These are phyloP conservation scores for Zasmidium angulare DNA, from an alignment of 2,329 filamentous ascomycete genomes.

Conservation along the genomic window DNA sequence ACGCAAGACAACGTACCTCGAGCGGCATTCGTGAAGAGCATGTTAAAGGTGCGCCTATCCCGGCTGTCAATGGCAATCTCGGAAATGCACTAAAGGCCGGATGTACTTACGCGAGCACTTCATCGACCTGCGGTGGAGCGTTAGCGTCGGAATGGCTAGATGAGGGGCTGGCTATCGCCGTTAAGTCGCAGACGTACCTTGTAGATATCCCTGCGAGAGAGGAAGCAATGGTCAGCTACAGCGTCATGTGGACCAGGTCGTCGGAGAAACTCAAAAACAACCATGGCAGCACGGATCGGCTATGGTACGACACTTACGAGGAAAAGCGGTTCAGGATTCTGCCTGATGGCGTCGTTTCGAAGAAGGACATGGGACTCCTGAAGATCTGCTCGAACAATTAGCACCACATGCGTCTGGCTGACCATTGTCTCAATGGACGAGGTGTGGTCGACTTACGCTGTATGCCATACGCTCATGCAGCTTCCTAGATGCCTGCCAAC, in stretches of 20 bases:
- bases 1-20: conserved; percentile 42
- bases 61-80: conserved; percentile 29
- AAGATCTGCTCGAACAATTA: conserved; percentile 50
- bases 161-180: not conserved
- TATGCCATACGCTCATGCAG: conserved; percentile 70
- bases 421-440: not conserved
- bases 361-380: conserved; percentile 97
- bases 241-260: conserved; percentile 6
- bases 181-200: conserved; percentile 9
- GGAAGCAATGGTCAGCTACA: not conserved
- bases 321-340: conserved; percentile 96
- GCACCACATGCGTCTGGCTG: conserved; percentile 2
- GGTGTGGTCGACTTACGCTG: not conserved
- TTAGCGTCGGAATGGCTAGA: conserved; percentile 9
- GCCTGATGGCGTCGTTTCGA: conserved; percentile 95
- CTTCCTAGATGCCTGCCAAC: conserved; percentile 77
- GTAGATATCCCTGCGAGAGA: conserved; percentile 17
- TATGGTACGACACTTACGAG: conserved; percentile 56
- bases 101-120: conserved; percentile 71
- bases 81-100: conserved; percentile 8
- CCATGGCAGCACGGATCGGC: conserved; percentile 2
- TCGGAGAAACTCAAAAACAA: conserved; percentile 7
- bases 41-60: conserved; percentile 81
- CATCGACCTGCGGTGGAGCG: conserved; percentile 60
- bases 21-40: conserved; percentile 60